Conservation (phyloP, 2,329 filamentous ascomycete genomes). For the Neofusicoccum kwambonambiense region DNA sequence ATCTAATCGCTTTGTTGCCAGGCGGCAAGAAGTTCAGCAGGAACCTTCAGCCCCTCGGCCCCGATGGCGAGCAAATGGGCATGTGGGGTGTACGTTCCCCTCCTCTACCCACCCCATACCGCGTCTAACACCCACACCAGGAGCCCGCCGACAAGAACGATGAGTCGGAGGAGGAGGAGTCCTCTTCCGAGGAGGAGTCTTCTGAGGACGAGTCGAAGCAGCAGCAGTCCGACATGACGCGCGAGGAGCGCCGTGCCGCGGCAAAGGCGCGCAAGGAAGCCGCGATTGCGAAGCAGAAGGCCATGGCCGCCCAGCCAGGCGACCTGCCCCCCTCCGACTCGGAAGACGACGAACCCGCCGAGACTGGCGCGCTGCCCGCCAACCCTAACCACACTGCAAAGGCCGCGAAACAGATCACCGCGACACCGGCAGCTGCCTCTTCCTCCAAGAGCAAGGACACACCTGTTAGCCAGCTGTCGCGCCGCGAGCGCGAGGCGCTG, state of each 20-base stretch:
- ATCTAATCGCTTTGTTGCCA: conserved; percentile 37
- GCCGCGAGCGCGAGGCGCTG: conserved; percentile 72
- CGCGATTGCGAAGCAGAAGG: conserved; percentile 74
- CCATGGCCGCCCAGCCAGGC: conserved; percentile 72
- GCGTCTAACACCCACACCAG: conserved; percentile 26
- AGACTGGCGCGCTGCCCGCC: conserved; percentile 66
- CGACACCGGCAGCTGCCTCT: conserved; percentile 57
- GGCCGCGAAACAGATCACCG: conserved; percentile 65
- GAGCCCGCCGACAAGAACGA: conserved; percentile 50
- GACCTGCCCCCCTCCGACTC: conserved; percentile 77
- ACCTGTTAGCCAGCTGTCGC: conserved; percentile 57
- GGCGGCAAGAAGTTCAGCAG: conserved; percentile 95
- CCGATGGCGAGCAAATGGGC: conserved; percentile 82
- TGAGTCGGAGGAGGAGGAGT: conserved; percentile 32
- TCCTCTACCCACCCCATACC: not conserved
- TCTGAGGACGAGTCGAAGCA: conserved; percentile 44
- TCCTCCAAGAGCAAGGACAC: conserved; percentile 50
- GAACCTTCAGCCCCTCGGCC: conserved; percentile 82
- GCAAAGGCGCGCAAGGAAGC: conserved; percentile 91
- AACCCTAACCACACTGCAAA: conserved; percentile 83
- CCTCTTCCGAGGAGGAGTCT: conserved; percentile 39
- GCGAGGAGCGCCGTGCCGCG: conserved; percentile 82
- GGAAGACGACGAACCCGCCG: conserved; percentile 57
- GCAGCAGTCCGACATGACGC: conserved; percentile 60
- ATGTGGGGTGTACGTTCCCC: conserved; percentile 71